These are phyloP conservation scores for Mrakiaceae sp. DNA, from an alignment of 1,284 basidiomycete genomes.

Conservation along the genomic window DNA sequence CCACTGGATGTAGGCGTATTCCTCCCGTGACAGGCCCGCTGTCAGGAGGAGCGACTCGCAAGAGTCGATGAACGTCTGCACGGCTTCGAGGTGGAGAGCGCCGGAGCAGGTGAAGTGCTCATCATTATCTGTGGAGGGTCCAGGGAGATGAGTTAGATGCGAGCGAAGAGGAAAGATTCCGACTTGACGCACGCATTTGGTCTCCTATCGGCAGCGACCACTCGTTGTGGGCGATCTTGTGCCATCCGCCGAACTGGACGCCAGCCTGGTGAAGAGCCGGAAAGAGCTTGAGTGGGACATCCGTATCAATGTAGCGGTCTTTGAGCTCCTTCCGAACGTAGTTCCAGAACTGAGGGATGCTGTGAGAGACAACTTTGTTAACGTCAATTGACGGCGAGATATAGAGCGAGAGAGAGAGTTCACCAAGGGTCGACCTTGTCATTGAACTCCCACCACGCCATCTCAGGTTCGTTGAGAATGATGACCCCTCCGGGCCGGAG, in stretches of 20 bases:
- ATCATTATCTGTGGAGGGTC: no score
- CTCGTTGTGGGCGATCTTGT: no score
- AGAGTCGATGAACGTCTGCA: no score
- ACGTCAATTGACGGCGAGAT: not conserved
- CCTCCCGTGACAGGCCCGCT: no score
- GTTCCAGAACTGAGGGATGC: not conserved
- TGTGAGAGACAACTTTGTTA: not conserved
- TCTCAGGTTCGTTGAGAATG: not conserved
- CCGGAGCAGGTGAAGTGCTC: no score
- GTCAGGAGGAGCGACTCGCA: no score
- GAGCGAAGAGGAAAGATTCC: no score
- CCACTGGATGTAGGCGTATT: no score
- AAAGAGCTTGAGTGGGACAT: conserved; percentile 23
- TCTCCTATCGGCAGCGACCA: no score
- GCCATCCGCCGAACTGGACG: not conserved
- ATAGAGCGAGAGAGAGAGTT: not conserved
- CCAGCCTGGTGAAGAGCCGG: conserved; percentile 52
- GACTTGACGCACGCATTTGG: no score
- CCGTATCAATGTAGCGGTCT: conserved; percentile 1
- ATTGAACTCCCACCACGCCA: not conserved
- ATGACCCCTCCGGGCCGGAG: conserved; percentile 6
- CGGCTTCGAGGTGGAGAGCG: no score
- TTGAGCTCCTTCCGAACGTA: not conserved
- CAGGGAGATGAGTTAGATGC: no score
- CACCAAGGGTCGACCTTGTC: not conserved